Evolutionary conservation across 2,329 filamentous ascomycete genomes (phyloP).

Genomic region (Talaromyces sp.): DNA sequence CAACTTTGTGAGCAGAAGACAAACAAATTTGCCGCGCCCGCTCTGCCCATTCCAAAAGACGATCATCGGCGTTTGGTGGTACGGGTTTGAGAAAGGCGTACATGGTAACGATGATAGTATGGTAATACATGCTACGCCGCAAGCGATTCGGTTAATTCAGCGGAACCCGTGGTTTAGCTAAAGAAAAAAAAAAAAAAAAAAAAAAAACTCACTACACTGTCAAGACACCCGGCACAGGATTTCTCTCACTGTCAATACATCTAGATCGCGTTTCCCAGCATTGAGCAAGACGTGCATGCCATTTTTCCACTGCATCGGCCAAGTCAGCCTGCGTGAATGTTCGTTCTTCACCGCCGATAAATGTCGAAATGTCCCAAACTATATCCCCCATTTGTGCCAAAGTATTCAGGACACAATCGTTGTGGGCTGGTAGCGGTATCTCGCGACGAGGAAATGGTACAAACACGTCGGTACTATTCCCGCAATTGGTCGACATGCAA

Average conservation of each 20-base stretch:
- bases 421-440: slow-evolving; percentile 22
- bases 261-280: slow-evolving; percentile 28
- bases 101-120: slow-evolving; percentile 29
- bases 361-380: slow-evolving; percentile 20
- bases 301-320: slow-evolving; percentile 18
- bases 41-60: slow-evolving; percentile 4
- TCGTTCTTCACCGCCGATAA: slow-evolving; percentile 18
- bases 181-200: too few relatives aligned
- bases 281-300: slow-evolving; percentile 24
- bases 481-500: slow-evolving; percentile 18
- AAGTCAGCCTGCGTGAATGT: slow-evolving; percentile 17
- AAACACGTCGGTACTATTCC: slow-evolving; percentile 23
- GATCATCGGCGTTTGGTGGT: slow-evolving; percentile 12
- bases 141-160: not conserved
- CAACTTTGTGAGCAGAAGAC: slow-evolving; percentile 24
- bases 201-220: slow-evolving; percentile 27
- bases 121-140: slow-evolving; percentile 25
- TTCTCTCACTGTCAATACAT: slow-evolving; percentile 25
- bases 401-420: slow-evolving; percentile 26
- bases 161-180: not conserved
- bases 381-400: slow-evolving; percentile 27
- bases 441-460: slow-evolving; percentile 25
- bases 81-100: slow-evolving; percentile 26
- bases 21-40: slow-evolving; percentile 23
- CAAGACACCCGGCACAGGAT: slow-evolving; percentile 26